Percentiles rank a stretch among this genome's conserved stretches.
phyloP scores from a whole-genome alignment of 2,329 filamentous ascomycete genomes.

The Capronia americana region DNA sequence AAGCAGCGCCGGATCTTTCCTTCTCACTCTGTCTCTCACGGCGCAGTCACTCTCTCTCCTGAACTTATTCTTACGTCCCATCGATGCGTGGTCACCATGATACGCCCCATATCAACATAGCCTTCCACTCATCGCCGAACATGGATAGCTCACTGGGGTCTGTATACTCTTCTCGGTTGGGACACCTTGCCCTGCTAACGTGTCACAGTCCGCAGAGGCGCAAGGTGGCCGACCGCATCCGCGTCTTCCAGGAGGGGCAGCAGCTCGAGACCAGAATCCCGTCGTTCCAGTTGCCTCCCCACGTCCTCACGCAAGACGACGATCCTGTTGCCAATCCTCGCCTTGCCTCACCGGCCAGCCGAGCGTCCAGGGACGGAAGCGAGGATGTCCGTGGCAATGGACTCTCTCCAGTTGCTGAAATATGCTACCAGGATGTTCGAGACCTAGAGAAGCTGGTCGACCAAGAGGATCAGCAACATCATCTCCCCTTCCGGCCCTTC shows the following conservation, averaged over 20 bases:
- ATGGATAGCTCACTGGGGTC: constrained; percentile 32
- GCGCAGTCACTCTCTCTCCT: constrained; percentile 2
- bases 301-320: constrained; percentile 17
- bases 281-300: constrained; percentile 20
- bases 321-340: constrained; percentile 18
- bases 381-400: constrained; percentile 29
- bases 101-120: constrained; percentile 23
- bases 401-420: constrained; percentile 18
- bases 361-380: constrained; percentile 23
- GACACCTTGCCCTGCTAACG: constrained; percentile 14
- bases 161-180: neutral
- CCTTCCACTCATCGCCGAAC: constrained; percentile 25
- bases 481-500: constrained; percentile 22
- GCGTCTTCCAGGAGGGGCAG: constrained; percentile 36
- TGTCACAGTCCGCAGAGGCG: constrained; percentile 30
- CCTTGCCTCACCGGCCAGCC: constrained; percentile 21
- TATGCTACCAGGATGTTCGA: constrained; percentile 8
- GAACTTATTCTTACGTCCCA: neutral
- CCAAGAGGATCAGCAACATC: neutral
- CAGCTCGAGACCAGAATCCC: constrained; percentile 22
- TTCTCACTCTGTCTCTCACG: neutral
- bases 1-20: constrained; percentile 16
- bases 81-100: constrained; percentile 16
- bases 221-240: constrained; percentile 39
- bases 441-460: constrained; percentile 3